Percentiles rank a stretch among this genome's conserved stretches.
Evolutionary conservation across 2,329 filamentous ascomycete species (phyloP).

Genomic region (Arachnopeziza araneosa): DNA sequence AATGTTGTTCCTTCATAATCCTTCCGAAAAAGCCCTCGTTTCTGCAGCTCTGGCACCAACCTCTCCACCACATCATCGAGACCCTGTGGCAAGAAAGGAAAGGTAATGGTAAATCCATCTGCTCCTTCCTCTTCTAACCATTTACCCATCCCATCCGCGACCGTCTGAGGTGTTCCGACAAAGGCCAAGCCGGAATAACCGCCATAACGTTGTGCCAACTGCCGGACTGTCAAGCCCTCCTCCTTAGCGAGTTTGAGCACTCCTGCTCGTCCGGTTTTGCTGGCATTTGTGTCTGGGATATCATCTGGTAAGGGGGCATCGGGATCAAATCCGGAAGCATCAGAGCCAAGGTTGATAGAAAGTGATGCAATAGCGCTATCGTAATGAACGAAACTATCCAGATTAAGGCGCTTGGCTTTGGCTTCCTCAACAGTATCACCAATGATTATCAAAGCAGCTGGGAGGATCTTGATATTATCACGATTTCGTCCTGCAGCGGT

Average conservation of each 20-base stretch:
- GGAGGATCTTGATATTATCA: conserved; percentile 45
- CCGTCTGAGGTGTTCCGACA: conserved; percentile 42
- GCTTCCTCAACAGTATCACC: conserved; percentile 46
- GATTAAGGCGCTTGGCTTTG: conserved; percentile 40
- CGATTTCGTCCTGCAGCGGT: conserved; percentile 39
- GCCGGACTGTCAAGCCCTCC: conserved; percentile 44
- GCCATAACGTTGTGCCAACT: conserved; percentile 45
- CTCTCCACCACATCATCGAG: conserved; percentile 42
- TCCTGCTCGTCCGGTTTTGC: conserved; percentile 41
- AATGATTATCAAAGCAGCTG: conserved; percentile 45
- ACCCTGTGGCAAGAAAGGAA: conserved; percentile 48
- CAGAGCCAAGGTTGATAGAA: conserved; percentile 41
- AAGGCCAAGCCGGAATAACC: conserved; percentile 46
- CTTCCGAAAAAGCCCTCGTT: conserved; percentile 43
- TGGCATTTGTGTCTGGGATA: conserved; percentile 48
- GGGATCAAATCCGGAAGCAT: conserved; percentile 43
- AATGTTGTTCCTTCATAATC: conserved; percentile 49
- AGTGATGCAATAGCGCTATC: conserved; percentile 49
- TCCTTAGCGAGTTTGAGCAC: conserved; percentile 40
- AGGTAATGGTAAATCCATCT: conserved; percentile 45
- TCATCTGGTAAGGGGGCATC: conserved; percentile 43
- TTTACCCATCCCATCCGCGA: conserved; percentile 43
- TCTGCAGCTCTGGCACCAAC: conserved; percentile 46
- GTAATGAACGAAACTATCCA: conserved; percentile 49
- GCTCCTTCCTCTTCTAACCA: conserved; percentile 44